Percentiles rank a stretch among this genome's conserved stretches.
Conservation (phyloP, 1,284 basidiomycete genomes). For the Cutaneotrichosporon sp. region DNA sequence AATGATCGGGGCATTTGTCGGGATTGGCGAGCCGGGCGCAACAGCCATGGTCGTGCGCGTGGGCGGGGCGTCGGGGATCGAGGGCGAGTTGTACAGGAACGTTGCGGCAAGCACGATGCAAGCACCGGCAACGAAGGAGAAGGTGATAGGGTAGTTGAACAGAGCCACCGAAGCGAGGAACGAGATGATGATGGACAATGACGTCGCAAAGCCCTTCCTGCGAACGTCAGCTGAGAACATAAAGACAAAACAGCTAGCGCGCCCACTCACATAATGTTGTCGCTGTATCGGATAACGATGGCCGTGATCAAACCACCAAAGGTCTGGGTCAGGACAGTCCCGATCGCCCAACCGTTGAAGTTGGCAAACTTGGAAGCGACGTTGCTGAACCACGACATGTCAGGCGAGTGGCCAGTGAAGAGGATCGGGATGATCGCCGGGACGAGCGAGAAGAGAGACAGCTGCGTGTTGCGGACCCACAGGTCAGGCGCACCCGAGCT, state of each 20-base stretch:
- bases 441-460: slow-evolving; percentile 89
- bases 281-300: slow-evolving; percentile 59
- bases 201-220: slow-evolving; percentile 88
- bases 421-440: slow-evolving; percentile 85
- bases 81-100: slow-evolving; percentile 79
- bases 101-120: slow-evolving; percentile 80
- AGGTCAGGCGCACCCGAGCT: slow-evolving; percentile 61
- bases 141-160: slow-evolving; percentile 83
- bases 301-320: slow-evolving; percentile 89
- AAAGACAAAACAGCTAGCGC: neutral
- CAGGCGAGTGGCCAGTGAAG: slow-evolving; percentile 56
- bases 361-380: slow-evolving; percentile 47
- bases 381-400: slow-evolving; percentile 35
- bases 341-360: slow-evolving; percentile 88
- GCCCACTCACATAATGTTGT: slow-evolving; percentile 54
- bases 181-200: slow-evolving; percentile 86
- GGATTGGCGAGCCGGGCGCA: slow-evolving; percentile 49
- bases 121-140: slow-evolving; percentile 79
- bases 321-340: slow-evolving; percentile 84
- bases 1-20: slow-evolving; percentile 46
- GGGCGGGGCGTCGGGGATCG: slow-evolving; percentile 23
- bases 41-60: slow-evolving; percentile 45
- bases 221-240: neutral
- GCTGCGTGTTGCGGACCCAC: slow-evolving; percentile 95
- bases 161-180: slow-evolving; percentile 85